These are phyloP conservation scores for Arthrobotrys entomopaga DNA, from an alignment of 2,329 filamentous ascomycete genomes.

Conservation along the genomic window DNA sequence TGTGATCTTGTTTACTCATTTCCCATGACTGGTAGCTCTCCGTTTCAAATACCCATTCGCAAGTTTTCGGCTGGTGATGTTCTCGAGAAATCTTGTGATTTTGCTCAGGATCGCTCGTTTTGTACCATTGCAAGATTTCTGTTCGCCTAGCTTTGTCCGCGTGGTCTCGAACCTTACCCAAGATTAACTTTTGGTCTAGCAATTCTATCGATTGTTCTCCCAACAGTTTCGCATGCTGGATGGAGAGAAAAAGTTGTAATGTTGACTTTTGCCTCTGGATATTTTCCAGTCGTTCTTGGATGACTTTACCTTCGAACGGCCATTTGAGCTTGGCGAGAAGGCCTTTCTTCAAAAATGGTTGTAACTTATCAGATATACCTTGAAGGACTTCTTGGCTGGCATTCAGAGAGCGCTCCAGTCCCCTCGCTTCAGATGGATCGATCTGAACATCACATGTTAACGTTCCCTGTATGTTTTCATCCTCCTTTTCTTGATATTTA, in stretches of 20 bases:
- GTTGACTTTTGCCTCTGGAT: constrained; percentile 29
- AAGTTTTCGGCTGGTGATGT: constrained; percentile 19
- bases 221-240: constrained; percentile 17
- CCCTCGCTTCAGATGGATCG: background rate
- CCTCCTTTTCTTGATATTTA: background rate
- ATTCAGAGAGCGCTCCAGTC: constrained; percentile 6
- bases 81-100: constrained; percentile 30
- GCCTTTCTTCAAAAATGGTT: constrained; percentile 12
- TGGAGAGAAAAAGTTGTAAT: constrained; percentile 25
- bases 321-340: constrained; percentile 13
- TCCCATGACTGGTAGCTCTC: constrained; percentile 26
- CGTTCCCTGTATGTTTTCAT: background rate
- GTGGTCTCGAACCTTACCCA: constrained; percentile 12
- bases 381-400: background rate
- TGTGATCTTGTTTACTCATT: background rate
- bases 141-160: constrained; percentile 13
- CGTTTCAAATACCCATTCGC: constrained; percentile 27
- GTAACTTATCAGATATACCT: constrained; percentile 19
- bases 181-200: background rate
- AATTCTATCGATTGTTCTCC: constrained; percentile 11
- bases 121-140: constrained; percentile 39
- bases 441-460: too few species aligned
- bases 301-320: constrained; percentile 28
- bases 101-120: constrained; percentile 47
- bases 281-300: constrained; percentile 27